Percentiles rank a stretch among this genome's conserved stretches.
Evolutionary conservation across 352 stramenopile species (phyloP).

Genomic region (Globisporangium camurandrum): DNA sequence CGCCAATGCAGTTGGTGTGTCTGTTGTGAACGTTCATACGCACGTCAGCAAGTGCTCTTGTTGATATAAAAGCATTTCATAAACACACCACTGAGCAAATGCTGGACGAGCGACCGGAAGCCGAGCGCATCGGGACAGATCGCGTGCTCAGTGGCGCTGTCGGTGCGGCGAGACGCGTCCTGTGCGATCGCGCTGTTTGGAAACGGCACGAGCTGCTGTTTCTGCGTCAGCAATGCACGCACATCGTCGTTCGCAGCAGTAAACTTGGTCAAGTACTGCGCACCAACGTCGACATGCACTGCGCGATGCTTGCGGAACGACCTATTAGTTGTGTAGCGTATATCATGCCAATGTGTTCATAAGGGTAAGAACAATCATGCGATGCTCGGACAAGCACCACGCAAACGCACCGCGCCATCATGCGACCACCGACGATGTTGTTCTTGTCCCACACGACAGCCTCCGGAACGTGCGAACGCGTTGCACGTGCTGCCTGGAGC

Average conservation of each 20-base stretch:
- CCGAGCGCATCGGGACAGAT: slow-evolving; percentile 33
- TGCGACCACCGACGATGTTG: slow-evolving; percentile 53
- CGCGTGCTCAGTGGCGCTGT: slow-evolving; percentile 19
- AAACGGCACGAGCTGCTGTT: slow-evolving; percentile 30
- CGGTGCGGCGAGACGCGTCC: slow-evolving; percentile 19
- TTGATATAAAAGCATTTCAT: background rate
- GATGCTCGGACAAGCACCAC: background rate
- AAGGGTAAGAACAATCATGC: background rate
- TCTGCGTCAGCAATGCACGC: slow-evolving; percentile 23
- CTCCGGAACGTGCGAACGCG: slow-evolving; percentile 13
- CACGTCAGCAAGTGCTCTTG: too few relatives aligned
- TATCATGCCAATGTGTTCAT: background rate
- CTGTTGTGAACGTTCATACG: slow-evolving; percentile 13
- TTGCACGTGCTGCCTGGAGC: slow-evolving; percentile 28
- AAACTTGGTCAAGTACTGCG: slow-evolving; percentile 59
- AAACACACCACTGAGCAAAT: slow-evolving; percentile 28
- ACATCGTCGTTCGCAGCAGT: slow-evolving; percentile 43
- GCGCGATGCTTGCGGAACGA: slow-evolving; percentile 50
- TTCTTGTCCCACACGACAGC: slow-evolving; percentile 68
- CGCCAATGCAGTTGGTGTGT: slow-evolving; percentile 29
- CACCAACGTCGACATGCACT: slow-evolving; percentile 58
- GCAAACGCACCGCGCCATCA: slow-evolving; percentile 44
- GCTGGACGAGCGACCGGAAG: slow-evolving; percentile 47
- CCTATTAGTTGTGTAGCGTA: slow-evolving; percentile 1
- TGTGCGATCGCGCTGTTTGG: slow-evolving; percentile 39